Conservation (phyloP, 2,329 filamentous ascomycete genomes). For the Erysiphe pulchra region DNA sequence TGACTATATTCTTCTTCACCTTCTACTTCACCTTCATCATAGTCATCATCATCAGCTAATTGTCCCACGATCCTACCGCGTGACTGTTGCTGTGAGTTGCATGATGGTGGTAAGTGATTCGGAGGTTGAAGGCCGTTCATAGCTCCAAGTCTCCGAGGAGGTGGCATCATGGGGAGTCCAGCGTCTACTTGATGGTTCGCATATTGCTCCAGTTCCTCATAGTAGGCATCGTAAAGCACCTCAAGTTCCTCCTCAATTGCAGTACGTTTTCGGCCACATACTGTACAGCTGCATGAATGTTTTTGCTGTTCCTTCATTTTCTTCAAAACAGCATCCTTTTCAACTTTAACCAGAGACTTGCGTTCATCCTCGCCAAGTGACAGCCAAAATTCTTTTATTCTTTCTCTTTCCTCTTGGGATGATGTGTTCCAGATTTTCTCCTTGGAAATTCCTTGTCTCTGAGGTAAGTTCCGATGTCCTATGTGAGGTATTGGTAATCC, state of each 20-base stretch:
- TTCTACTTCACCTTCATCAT: slow-evolving; percentile 14
- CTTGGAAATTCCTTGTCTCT: slow-evolving; percentile 17
- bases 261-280: slow-evolving; percentile 84
- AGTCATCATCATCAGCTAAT: slow-evolving; percentile 19
- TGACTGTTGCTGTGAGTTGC: slow-evolving; percentile 41
- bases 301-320: slow-evolving; percentile 99
- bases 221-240: slow-evolving; percentile 94
- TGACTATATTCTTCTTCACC: slow-evolving; percentile 18
- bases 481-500: slow-evolving; percentile 14
- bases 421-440: slow-evolving; percentile 97
- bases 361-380: slow-evolving; percentile 82
- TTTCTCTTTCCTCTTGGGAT: slow-evolving; percentile 77
- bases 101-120: slow-evolving; percentile 29
- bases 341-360: slow-evolving; percentile 85
- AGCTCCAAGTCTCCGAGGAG: slow-evolving; percentile 35
- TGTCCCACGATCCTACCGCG: slow-evolving; percentile 50
- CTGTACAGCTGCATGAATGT: slow-evolving; percentile 92
- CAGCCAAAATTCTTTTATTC: slow-evolving; percentile 97
- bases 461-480: slow-evolving; percentile 17
- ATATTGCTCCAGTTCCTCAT: slow-evolving; percentile 92
- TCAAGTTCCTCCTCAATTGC: slow-evolving; percentile 97
- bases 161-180: slow-evolving; percentile 40
- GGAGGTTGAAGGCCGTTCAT: slow-evolving; percentile 28
- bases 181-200: slow-evolving; percentile 62
- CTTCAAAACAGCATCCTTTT: slow-evolving; percentile 89